phyloP scores from a whole-genome alignment of 2,329 filamentous ascomycete genomes.

The Colletotrichum brevisporum region DNA sequence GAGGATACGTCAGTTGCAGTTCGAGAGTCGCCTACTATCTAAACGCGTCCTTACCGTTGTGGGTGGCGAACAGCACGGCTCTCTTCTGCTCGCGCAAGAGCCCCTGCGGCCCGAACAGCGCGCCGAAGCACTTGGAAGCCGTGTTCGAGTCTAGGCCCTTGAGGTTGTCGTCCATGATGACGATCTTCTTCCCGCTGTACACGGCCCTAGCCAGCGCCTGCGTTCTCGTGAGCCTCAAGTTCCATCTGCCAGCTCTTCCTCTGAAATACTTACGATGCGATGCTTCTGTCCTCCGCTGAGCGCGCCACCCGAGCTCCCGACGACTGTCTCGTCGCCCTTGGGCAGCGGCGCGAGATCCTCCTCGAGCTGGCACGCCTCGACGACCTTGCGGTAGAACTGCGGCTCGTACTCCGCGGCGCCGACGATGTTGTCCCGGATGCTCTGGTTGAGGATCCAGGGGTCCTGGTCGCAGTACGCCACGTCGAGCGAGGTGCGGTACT shows the following conservation, averaged over 20 bases:
- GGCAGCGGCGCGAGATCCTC: slow-evolving; percentile 5
- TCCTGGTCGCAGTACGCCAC: slow-evolving; percentile 48
- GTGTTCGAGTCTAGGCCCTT: slow-evolving; percentile 34
- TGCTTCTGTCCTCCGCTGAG: slow-evolving; percentile 34
- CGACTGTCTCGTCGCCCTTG: slow-evolving; percentile 4
- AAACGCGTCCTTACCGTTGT: slow-evolving; percentile 41
- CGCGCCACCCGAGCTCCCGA: slow-evolving; percentile 21
- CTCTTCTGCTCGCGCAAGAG: slow-evolving; percentile 50
- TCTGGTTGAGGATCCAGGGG: slow-evolving; percentile 48
- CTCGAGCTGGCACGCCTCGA: slow-evolving; percentile 21
- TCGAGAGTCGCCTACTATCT: background rate
- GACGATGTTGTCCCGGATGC: slow-evolving; percentile 42
- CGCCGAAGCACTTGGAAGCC: slow-evolving; percentile 18
- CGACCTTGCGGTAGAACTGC: slow-evolving; percentile 49
- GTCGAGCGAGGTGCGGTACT: slow-evolving; percentile 32
- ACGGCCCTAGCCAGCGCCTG: slow-evolving; percentile 28
- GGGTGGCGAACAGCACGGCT: slow-evolving; percentile 60
- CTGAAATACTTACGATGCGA: slow-evolving; percentile 6
- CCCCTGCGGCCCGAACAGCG: slow-evolving; percentile 1
- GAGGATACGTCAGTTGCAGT: background rate
- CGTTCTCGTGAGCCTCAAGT: background rate
- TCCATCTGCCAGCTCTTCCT: background rate
- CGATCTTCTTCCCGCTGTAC: slow-evolving; percentile 26
- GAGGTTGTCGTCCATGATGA: slow-evolving; percentile 33
- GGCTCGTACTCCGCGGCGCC: slow-evolving; percentile 40